These are phyloP conservation scores for Aspergillus costaricaensis DNA, from an alignment of 2,329 filamentous ascomycete species.

Conservation along the genomic window DNA sequence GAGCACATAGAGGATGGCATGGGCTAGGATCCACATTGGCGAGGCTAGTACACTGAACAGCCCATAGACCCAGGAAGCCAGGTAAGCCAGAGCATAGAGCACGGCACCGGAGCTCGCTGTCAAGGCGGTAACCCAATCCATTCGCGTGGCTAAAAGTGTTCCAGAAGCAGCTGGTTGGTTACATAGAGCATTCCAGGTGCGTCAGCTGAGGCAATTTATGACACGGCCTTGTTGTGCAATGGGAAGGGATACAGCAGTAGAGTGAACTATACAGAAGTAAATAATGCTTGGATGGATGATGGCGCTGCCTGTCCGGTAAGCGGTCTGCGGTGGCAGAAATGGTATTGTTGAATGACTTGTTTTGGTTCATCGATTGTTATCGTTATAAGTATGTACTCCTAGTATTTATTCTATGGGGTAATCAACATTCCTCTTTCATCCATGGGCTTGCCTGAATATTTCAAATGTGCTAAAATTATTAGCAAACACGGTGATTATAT, in stretches of 20 bases:
- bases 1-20: slow-evolving; percentile 43
- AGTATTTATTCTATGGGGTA: too few species aligned
- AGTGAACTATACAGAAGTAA: background rate
- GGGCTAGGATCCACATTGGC: slow-evolving; percentile 53
- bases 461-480: too few species aligned
- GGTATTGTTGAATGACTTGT: too few species aligned
- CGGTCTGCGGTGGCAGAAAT: slow-evolving; percentile 1
- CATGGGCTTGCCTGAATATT: too few species aligned
- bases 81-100: slow-evolving; percentile 16
- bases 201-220: background rate
- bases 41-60: slow-evolving; percentile 45
- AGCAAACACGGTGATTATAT: too few species aligned
- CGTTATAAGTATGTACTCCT: too few species aligned
- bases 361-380: background rate
- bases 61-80: slow-evolving; percentile 21
- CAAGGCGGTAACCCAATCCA: slow-evolving; percentile 17
- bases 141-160: background rate
- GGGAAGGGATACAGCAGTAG: background rate
- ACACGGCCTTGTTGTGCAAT: background rate
- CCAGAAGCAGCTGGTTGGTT: background rate
- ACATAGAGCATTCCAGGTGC: background rate
- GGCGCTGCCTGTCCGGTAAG: background rate
- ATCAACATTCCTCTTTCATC: too few species aligned
- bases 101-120: slow-evolving; percentile 12
- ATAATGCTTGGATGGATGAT: background rate